A percentile compares a stretch with the other conserved stretches of the same genome.
Evolutionary conservation across 2,329 filamentous ascomycete species (phyloP).

Genomic region (Cladophialophora exuberans): DNA sequence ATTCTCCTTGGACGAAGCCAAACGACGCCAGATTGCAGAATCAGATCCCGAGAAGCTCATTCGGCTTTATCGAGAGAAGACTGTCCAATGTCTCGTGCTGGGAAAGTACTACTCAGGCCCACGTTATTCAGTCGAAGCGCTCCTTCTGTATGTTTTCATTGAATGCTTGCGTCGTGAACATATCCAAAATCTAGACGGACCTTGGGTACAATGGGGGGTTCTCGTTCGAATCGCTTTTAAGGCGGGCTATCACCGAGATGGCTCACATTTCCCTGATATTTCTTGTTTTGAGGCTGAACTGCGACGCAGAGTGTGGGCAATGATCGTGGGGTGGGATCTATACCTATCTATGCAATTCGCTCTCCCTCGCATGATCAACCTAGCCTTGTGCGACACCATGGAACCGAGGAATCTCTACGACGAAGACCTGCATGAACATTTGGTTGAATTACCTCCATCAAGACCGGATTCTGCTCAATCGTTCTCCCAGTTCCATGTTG

Average conservation of each 20-base stretch:
- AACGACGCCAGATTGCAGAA: conserved; percentile 5
- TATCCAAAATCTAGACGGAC: conserved; percentile 43
- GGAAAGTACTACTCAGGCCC: conserved; percentile 41
- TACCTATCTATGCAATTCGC: conserved; percentile 67
- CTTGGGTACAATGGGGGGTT: conserved; percentile 41
- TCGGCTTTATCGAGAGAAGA: conserved; percentile 36
- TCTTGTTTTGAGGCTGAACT: conserved; percentile 61
- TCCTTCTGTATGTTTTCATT: conserved; percentile 51
- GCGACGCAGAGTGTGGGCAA: conserved; percentile 46
- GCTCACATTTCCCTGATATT: conserved; percentile 53
- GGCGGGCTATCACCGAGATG: conserved; percentile 64
- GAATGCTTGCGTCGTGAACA: conserved; percentile 57
- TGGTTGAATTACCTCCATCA: conserved; percentile 54
- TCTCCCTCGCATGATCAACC: conserved; percentile 63
- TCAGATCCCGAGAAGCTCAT: conserved; percentile 24
- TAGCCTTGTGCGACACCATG: conserved; percentile 62
- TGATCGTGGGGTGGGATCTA: conserved; percentile 60
- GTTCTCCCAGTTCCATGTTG: conserved; percentile 36
- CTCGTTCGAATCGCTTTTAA: conserved; percentile 62
- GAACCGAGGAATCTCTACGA: conserved; percentile 64
- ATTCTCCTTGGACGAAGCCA: conserved; percentile 16
- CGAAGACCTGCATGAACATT: conserved; percentile 60
- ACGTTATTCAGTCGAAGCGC: conserved; percentile 30
- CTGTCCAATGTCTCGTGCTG: conserved; percentile 59
- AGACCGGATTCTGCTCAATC: conserved; percentile 55